Evolutionary conservation across 2,329 filamentous ascomycete species (phyloP).

Genomic region (Rutstroemia sydowiana): DNA sequence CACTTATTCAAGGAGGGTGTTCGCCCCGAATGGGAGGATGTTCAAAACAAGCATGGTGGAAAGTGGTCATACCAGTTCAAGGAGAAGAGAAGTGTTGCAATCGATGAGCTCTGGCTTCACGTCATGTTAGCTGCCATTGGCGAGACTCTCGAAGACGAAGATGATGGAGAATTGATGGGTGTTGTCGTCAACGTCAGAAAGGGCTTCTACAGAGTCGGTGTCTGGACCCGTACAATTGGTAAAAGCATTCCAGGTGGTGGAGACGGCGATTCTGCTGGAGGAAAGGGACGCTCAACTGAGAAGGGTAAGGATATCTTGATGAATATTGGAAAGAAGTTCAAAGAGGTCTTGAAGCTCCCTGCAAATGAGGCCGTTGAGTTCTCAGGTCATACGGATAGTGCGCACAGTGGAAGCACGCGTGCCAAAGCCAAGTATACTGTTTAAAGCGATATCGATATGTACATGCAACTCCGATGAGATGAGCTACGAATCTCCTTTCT

Average conservation of each 20-base stretch:
- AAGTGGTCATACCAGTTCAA: slow-evolving; percentile 99
- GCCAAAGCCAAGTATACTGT: slow-evolving; percentile 91
- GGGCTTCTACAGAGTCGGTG: slow-evolving; percentile 93
- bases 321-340: slow-evolving; percentile 84
- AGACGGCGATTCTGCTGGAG: slow-evolving; percentile 63
- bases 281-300: slow-evolving; percentile 68
- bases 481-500: background rate
- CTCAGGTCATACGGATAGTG: slow-evolving; percentile 91
- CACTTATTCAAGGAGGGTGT: slow-evolving; percentile 98
- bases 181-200: slow-evolving; percentile 98
- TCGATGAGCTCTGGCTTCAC: slow-evolving; percentile 94
- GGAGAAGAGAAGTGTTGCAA: slow-evolving; percentile 84
- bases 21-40: slow-evolving; percentile 96
- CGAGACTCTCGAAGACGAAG: slow-evolving; percentile 96
- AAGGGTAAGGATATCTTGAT: slow-evolving; percentile 81
- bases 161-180: slow-evolving; percentile 96
- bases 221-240: slow-evolving; percentile 94
- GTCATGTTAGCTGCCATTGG: slow-evolving; percentile 95
- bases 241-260: slow-evolving; percentile 73
- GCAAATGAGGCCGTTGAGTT: slow-evolving; percentile 79
- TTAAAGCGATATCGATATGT: slow-evolving; percentile 38
- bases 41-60: slow-evolving; percentile 97
- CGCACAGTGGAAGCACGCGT: slow-evolving; percentile 85
- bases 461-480: slow-evolving; percentile 1
- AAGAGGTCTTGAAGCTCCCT: slow-evolving; percentile 79